A percentile compares a stretch with the other conserved stretches of the same genome.
phyloP scores from a whole-genome alignment of 1,139 yeast species.

The Saccharomycopsis hybrid region DNA sequence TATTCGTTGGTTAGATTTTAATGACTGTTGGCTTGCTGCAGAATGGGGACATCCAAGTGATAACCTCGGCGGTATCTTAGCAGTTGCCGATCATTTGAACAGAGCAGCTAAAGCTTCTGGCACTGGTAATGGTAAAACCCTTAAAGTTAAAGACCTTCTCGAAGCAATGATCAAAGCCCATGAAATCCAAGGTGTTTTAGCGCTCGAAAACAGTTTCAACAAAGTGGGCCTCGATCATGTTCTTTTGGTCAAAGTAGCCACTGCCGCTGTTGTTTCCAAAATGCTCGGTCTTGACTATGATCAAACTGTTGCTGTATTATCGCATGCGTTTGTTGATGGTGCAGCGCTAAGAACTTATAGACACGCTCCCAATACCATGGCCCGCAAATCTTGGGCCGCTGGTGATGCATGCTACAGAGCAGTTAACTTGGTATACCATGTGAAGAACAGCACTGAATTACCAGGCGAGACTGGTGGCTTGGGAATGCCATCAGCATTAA shows the following conservation, averaged over 20 bases:
- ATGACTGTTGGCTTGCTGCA: constrained; percentile 60
- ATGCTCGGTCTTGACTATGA: constrained; percentile 42
- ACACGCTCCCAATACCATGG: constrained; percentile 58
- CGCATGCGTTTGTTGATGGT: constrained; percentile 58
- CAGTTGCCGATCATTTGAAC: constrained; percentile 51
- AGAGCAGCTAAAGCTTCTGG: constrained; percentile 38
- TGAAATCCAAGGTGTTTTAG: constrained; percentile 53
- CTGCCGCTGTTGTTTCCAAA: constrained; percentile 52
- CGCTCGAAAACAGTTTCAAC: constrained; percentile 53
- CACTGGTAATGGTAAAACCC: constrained; percentile 34
- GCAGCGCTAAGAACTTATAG: constrained; percentile 52
- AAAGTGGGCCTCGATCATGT: constrained; percentile 57
- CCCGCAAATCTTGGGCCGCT: constrained; percentile 62
- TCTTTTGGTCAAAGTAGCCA: constrained; percentile 51
- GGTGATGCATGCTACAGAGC: constrained; percentile 60
- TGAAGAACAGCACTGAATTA: constrained; percentile 29
- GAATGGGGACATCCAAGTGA: constrained; percentile 66
- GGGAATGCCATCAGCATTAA: constrained; percentile 51
- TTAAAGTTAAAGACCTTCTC: constrained; percentile 43
- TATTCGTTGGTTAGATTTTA: constrained; percentile 54
- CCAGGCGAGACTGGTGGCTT: constrained; percentile 33
- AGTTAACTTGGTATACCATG: constrained; percentile 46
- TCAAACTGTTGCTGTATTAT: constrained; percentile 48
- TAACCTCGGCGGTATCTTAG: constrained; percentile 50
- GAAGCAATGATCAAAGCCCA: constrained; percentile 56